Percentiles rank a stretch among this genome's conserved stretches.
These are phyloP conservation scores for Trichosporon faecale DNA, from an alignment of 1,284 basidiomycete species.

Conservation along the genomic window DNA sequence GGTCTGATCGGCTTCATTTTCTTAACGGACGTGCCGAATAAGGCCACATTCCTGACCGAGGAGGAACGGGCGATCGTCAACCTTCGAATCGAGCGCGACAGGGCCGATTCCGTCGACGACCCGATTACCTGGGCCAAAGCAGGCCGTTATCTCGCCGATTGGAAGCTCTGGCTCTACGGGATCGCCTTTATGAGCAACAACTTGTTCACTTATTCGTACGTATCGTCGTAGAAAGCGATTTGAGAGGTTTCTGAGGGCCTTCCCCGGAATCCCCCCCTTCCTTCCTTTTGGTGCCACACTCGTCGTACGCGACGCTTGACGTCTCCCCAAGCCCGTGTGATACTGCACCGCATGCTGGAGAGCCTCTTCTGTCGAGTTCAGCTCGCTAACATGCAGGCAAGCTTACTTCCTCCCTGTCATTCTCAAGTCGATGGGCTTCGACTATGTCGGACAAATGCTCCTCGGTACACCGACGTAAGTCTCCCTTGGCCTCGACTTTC, in stretches of 20 bases:
- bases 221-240: too few species aligned
- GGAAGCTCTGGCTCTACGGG: slow-evolving; percentile 54
- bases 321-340: too few species aligned
- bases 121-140: slow-evolving; percentile 45
- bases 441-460: slow-evolving; percentile 37
- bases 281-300: too few species aligned
- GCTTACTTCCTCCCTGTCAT: slow-evolving; percentile 51
- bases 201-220: slow-evolving; percentile 17
- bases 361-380: too few species aligned
- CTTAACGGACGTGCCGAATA: slow-evolving; percentile 54
- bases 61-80: slow-evolving; percentile 50
- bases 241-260: too few species aligned
- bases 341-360: too few species aligned
- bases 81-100: slow-evolving; percentile 53
- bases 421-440: slow-evolving; percentile 25
- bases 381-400: slow-evolving; percentile 14
- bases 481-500: too few species aligned
- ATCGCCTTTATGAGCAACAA: slow-evolving; percentile 46
- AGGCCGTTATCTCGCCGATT: slow-evolving; percentile 43
- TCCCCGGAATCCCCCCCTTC: too few species aligned
- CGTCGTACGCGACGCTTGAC: too few species aligned
- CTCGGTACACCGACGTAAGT: slow-evolving; percentile 49
- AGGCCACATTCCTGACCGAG: slow-evolving; percentile 52
- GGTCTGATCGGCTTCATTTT: slow-evolving; percentile 38
- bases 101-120: slow-evolving; percentile 53